A percentile compares a stretch with the other conserved stretches of the same genome.
Evolutionary conservation across 169 alveolate species (phyloP).

Genomic region (Plasmodium fragile): DNA sequence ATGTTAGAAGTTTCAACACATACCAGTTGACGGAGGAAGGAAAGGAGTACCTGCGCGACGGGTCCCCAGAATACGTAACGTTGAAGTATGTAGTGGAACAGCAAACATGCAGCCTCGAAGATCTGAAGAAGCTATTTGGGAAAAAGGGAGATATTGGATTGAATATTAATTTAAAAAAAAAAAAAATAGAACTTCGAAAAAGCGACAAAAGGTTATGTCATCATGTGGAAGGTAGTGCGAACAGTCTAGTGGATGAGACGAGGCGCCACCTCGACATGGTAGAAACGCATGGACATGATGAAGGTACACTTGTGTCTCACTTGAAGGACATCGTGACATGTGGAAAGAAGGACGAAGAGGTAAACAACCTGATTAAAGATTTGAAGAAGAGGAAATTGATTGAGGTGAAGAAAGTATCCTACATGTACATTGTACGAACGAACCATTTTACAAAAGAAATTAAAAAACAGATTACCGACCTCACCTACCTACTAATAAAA

Average conservation of each 20-base stretch:
- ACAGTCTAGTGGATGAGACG: slow-evolving; percentile 69
- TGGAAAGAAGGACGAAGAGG: background rate
- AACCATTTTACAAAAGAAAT: slow-evolving; percentile 30
- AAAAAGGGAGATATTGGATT: slow-evolving; percentile 47
- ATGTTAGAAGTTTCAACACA: slow-evolving; percentile 70
- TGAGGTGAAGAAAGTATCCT: slow-evolving; percentile 38
- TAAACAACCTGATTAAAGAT: background rate
- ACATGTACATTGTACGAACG: slow-evolving; percentile 22
- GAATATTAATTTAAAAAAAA: slow-evolving; percentile 25
- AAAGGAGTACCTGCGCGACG: slow-evolving; percentile 76
- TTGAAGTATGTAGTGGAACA: slow-evolving; percentile 74
- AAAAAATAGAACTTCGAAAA: slow-evolving; percentile 16
- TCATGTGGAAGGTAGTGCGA: slow-evolving; percentile 13
- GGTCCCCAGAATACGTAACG: slow-evolving; percentile 86
- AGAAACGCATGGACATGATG: slow-evolving; percentile 22
- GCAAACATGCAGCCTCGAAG: slow-evolving; percentile 19
- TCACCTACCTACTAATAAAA: slow-evolving; percentile 19
- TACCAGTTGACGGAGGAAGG: slow-evolving; percentile 86
- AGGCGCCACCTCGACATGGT: background rate
- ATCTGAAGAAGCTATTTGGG: background rate
- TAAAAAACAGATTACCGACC: slow-evolving; percentile 38
- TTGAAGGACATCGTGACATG: background rate
- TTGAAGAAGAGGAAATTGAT: slow-evolving; percentile 39
- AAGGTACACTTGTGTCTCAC: background rate
- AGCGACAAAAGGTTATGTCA: slow-evolving; percentile 48